phyloP scores from a whole-genome alignment of 345 rosid genomes.

The Turnera subulata region DNA sequence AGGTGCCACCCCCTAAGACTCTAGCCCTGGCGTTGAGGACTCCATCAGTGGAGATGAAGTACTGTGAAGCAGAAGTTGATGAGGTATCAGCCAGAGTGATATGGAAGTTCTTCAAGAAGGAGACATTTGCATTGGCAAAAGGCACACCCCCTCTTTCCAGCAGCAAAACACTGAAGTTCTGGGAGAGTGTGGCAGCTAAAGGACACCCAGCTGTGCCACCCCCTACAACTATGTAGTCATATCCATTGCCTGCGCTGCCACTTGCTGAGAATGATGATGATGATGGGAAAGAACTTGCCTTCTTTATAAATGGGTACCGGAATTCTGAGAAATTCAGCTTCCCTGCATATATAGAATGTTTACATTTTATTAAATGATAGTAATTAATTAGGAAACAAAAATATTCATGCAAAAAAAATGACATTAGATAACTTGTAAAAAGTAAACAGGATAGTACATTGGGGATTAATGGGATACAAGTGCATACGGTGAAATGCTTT shows the following conservation, averaged over 20 bases:
- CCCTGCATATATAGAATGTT: too few species aligned
- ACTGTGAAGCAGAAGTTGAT: constrained; percentile 74
- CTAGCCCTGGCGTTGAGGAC: constrained; percentile 85
- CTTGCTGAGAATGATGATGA: constrained; percentile 55
- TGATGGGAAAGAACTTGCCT: constrained; percentile 73
- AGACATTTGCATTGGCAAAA: constrained; percentile 78
- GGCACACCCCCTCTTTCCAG: constrained; percentile 98
- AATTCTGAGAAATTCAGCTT: not conserved
- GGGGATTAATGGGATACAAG: too few species aligned
- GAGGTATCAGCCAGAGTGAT: constrained; percentile 75
- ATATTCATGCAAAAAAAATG: not conserved
- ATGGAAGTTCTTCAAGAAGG: constrained; percentile 76
- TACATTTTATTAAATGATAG: too few species aligned
- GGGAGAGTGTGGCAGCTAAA: constrained; percentile 82
- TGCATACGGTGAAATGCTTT: too few species aligned
- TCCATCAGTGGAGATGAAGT: constrained; percentile 84
- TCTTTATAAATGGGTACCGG: constrained; percentile 61
- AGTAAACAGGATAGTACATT: too few species aligned
- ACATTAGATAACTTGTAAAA: too few species aligned
- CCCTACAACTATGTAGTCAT: constrained; percentile 85
- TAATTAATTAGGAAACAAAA: too few species aligned
- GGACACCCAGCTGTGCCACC: constrained; percentile 99
- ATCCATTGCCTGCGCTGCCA: constrained; percentile 32
- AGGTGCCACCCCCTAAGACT: constrained; percentile 86
- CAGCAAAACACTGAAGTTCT: constrained; percentile 67